phyloP scores from a whole-genome alignment of 164 flowering plant genomes.

The Brasenia schreberi region DNA sequence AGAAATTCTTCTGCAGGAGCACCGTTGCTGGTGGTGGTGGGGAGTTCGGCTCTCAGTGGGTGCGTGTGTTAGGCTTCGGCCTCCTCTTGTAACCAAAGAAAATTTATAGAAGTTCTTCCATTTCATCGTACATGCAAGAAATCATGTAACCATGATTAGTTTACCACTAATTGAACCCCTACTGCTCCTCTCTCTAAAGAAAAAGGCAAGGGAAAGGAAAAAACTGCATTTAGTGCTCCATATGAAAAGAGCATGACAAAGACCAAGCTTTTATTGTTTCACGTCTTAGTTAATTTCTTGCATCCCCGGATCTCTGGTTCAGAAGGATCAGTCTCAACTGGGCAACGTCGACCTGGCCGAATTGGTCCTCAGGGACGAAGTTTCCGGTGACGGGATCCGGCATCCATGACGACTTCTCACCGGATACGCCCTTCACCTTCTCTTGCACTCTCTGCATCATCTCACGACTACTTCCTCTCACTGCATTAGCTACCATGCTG shows the following conservation, averaged over 20 bases:
- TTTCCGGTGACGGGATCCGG: conserved; percentile 4
- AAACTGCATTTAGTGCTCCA: background rate
- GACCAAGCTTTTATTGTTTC: background rate
- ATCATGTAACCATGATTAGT: background rate
- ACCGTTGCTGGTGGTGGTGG: too few species aligned
- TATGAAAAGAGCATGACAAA: background rate
- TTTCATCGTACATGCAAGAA: background rate
- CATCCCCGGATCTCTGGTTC: background rate
- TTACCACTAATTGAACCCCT: background rate
- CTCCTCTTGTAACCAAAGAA: background rate
- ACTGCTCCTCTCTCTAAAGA: background rate
- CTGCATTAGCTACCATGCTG: background rate
- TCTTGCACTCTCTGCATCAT: background rate
- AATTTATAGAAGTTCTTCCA: background rate
- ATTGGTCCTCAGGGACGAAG: background rate
- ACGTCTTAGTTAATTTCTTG: background rate
- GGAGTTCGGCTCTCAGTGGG: too few species aligned
- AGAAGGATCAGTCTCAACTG: background rate
- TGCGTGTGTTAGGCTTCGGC: too few species aligned
- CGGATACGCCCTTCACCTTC: background rate
- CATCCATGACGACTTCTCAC: conserved; percentile 2
- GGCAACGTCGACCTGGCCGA: conserved; percentile 1
- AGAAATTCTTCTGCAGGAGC: too few species aligned
- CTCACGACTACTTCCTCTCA: background rate
- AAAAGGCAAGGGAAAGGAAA: too few species aligned